Percentiles rank a stretch among this genome's conserved stretches.
Evolutionary conservation across 2,329 filamentous ascomycete species (phyloP).

Genomic region (Claviceps fusiformis): DNA sequence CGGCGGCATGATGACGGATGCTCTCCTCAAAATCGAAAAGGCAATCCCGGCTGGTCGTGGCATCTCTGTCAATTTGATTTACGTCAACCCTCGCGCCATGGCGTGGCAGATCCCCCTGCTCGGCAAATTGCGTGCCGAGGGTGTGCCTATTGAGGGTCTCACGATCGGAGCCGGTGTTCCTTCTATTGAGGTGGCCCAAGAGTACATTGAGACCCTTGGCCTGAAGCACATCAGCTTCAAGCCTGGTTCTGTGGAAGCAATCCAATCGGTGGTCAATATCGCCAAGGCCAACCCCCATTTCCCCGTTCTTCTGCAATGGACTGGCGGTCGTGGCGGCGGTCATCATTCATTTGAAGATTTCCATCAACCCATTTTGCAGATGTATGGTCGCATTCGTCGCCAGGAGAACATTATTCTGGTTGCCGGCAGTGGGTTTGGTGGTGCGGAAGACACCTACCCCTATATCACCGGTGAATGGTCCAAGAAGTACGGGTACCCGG

Average conservation of each 20-base stretch:
- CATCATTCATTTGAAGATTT: slow-evolving; percentile 95
- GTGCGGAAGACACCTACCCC: slow-evolving; percentile 79
- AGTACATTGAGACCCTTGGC: slow-evolving; percentile 85
- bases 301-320: slow-evolving; percentile 91
- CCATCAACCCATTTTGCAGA: slow-evolving; percentile 78
- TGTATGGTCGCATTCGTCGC: slow-evolving; percentile 80
- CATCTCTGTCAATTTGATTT: slow-evolving; percentile 83
- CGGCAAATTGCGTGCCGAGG: slow-evolving; percentile 65
- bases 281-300: slow-evolving; percentile 88
- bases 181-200: slow-evolving; percentile 82
- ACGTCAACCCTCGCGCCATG: slow-evolving; percentile 81
- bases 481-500: slow-evolving; percentile 70
- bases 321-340: slow-evolving; percentile 81
- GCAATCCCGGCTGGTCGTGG: slow-evolving; percentile 73
- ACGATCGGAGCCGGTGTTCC: slow-evolving; percentile 90
- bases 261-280: slow-evolving; percentile 83
- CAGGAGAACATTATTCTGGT: slow-evolving; percentile 79
- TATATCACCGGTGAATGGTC: slow-evolving; percentile 87
- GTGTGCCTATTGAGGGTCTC: slow-evolving; percentile 80
- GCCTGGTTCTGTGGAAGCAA: slow-evolving; percentile 76
- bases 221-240: slow-evolving; percentile 93
- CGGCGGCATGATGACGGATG: slow-evolving; percentile 67
- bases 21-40: slow-evolving; percentile 72
- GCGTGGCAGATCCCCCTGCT: slow-evolving; percentile 84
- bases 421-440: slow-evolving; percentile 84